Evolutionary conservation across 257 asterid genomes (phyloP).

Genomic region (Jacaranda copaia): DNA sequence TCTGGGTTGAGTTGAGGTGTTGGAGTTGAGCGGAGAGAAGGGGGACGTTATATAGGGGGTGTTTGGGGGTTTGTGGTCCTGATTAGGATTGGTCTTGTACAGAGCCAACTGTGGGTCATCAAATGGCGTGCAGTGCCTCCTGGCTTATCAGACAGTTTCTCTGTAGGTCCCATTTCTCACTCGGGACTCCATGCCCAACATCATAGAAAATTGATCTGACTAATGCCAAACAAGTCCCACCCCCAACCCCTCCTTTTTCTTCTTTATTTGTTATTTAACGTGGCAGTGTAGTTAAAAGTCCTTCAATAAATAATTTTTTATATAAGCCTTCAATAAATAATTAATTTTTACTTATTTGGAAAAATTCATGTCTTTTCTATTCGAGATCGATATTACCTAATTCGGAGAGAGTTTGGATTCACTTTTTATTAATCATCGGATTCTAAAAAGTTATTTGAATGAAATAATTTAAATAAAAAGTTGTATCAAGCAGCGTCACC

Average conservation of each 20-base stretch:
- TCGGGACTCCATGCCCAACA: constrained; percentile 42
- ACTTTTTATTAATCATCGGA: no score
- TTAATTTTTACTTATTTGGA: no score
- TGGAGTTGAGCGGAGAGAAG: neutral
- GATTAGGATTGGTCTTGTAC: constrained; percentile 54
- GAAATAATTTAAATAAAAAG: no score
- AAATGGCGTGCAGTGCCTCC: constrained; percentile 75
- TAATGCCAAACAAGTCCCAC: constrained; percentile 8
- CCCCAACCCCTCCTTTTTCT: neutral
- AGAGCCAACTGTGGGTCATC: constrained; percentile 66
- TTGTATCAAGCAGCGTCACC: no score
- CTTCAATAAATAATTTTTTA: no score
- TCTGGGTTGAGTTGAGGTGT: neutral
- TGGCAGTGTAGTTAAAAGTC: no score
- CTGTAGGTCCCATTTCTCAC: constrained; percentile 47
- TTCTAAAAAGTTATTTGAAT: no score
- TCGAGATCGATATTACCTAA: no score
- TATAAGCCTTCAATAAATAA: no score
- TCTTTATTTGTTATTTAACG: no score
- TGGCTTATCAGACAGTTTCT: constrained; percentile 48
- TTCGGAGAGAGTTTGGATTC: no score
- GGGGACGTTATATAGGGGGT: constrained; percentile 53
- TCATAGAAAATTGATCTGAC: neutral
- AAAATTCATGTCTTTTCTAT: no score
- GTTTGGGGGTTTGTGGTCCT: constrained; percentile 46